phyloP scores from a whole-genome alignment of 2,329 filamentous ascomycete genomes.

The Aspergillus ochraceus region DNA sequence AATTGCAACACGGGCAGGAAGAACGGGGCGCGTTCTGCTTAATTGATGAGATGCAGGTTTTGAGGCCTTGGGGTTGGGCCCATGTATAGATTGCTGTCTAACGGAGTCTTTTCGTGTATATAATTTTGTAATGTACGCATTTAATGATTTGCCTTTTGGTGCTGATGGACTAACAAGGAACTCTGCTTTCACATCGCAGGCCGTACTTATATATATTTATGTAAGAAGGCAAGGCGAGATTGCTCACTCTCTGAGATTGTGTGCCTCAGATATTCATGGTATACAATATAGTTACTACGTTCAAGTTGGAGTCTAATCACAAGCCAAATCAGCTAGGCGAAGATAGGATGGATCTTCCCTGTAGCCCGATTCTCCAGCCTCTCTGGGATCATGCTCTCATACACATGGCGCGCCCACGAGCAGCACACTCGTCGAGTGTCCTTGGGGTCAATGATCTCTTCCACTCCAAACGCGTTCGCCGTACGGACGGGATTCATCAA shows the following conservation, averaged over 20 bases:
- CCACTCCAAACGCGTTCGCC: slow-evolving; percentile 63
- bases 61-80: slow-evolving; percentile 7
- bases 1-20: neutral
- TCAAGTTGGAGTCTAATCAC: too few species aligned
- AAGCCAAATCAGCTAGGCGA: slow-evolving; percentile 42
- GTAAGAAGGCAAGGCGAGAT: too few species aligned
- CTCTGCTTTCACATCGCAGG: too few species aligned
- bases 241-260: neutral
- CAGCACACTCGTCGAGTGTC: slow-evolving; percentile 57
- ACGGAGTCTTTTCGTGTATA: neutral
- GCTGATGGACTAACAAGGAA: too few species aligned
- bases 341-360: slow-evolving; percentile 46
- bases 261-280: too few species aligned
- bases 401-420: slow-evolving; percentile 58
- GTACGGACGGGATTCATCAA: slow-evolving; percentile 66
- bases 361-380: slow-evolving; percentile 45
- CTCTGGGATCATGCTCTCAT: slow-evolving; percentile 53
- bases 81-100: slow-evolving; percentile 3
- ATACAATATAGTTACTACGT: neutral
- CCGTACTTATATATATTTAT: too few species aligned
- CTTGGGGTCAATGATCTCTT: slow-evolving; percentile 66
- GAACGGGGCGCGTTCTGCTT: slow-evolving; percentile 55
- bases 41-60: slow-evolving; percentile 52
- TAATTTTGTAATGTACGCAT: neutral
- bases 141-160: neutral